Evolutionary conservation across 768 basidiomycete species (phyloP).

Genomic region (Tubosaeta sp.): DNA sequence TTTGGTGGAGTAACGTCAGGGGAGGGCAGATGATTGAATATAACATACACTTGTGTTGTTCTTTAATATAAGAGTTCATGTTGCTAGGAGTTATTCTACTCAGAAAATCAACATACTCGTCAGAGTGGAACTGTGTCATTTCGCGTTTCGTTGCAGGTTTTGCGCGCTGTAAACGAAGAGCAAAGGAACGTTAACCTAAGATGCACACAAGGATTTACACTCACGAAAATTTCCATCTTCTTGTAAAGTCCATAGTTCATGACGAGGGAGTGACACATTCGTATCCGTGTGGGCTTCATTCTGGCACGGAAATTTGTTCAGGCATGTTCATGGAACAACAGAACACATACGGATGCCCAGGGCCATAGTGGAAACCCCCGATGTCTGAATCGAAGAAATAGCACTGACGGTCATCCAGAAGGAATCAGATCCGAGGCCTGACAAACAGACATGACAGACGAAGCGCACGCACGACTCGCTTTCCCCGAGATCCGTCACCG

Average conservation of each 20-base stretch:
- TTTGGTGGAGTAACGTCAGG: neutral
- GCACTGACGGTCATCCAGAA: slow-evolving; percentile 49
- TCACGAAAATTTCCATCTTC: slow-evolving; percentile 99
- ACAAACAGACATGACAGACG: slow-evolving; percentile 1
- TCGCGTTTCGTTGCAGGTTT: slow-evolving; percentile 99
- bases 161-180: slow-evolving; percentile 60
- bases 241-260: slow-evolving; percentile 99
- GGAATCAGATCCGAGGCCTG: slow-evolving; percentile 3
- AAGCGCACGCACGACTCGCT: slow-evolving; percentile 71
- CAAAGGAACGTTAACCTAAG: neutral
- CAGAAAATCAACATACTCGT: slow-evolving; percentile 98
- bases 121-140: slow-evolving; percentile 99
- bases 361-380: slow-evolving; percentile 99
- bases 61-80: slow-evolving; percentile 89
- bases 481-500: slow-evolving; percentile 71
- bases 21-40: neutral
- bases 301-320: slow-evolving; percentile 34
- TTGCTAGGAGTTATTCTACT: slow-evolving; percentile 91
- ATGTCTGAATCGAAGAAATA: slow-evolving; percentile 99
- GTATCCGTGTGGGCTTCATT: slow-evolving; percentile 97
- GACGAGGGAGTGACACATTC: slow-evolving; percentile 98
- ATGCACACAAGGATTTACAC: slow-evolving; percentile 30
- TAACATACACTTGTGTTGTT: slow-evolving; percentile 88
- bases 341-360: slow-evolving; percentile 77
- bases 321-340: neutral